Evolutionary conservation across 495 filamentous ascomycete genomes (phyloP), one percentile per base, ranked within the genome.

Genomic region (Penicillium soppii): DNA sequence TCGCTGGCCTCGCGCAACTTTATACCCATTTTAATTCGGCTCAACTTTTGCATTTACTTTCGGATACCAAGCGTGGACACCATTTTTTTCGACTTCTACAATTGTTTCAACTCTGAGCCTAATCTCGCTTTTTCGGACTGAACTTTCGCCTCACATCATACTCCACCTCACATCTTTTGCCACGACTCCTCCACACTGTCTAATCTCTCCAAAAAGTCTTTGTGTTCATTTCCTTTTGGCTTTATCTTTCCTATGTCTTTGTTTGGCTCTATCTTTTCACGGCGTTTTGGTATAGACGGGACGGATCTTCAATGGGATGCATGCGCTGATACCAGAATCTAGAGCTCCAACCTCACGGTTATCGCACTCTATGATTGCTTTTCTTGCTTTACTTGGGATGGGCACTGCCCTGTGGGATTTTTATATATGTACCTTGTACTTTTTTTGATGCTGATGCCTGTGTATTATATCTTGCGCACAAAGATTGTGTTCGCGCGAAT

Each of bases 321-420:
- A 72, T 68, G 69, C 72, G 58, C 62, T 75, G 68, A 74, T 75
- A 75, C 72, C 71, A 74, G 65, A 58, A 63, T 54, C 51, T 74
- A 73, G 71, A 73, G 59, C 60, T 60, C 61, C 57, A 71, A 72
- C 72, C 71, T 69, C 74, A 54, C 71, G 69, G 72, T 74, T 70
- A 62, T 58, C 52, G 49, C 57, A 66, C 44, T 45, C 53, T 62
- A 53, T 50, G 58, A 46, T 49, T 59, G 49, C 41, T 58, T 52
- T 59, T 63, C 59, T 57, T 61, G 57, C 65, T 58, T 47, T 63
- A 43, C 32, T 54, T 47, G 40, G 47, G 36, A 48, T 48, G 30
- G 48, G 38, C 27, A 13, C 12, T 59, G 33, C 33, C 36, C 47
- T n/a, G 25, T 22, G 36, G 52, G 19, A 47, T 57, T 51, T 37